These are phyloP conservation scores for Cornus kousa DNA, from an alignment of 148 eudicot species.

Conservation along the genomic window DNA sequence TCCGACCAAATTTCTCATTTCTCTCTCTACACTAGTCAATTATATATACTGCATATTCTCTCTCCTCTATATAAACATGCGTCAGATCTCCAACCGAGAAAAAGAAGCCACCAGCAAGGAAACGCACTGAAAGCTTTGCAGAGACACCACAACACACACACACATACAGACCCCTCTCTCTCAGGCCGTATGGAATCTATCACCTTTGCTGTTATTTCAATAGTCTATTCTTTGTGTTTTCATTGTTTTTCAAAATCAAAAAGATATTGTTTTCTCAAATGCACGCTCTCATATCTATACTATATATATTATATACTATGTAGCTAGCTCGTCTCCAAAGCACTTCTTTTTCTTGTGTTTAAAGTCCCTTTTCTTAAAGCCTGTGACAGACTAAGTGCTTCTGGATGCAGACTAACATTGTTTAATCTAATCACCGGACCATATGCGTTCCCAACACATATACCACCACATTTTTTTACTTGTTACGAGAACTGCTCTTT, in stretches of 20 bases:
- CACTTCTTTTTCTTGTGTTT: slow-evolving; percentile 25
- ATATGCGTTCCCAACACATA: neutral
- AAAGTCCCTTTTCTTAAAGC: slow-evolving; percentile 34
- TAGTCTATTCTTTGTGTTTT: neutral
- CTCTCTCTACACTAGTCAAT: neutral
- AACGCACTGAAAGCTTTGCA: slow-evolving; percentile 38
- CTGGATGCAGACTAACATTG: slow-evolving; percentile 8
- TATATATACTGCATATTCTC: neutral
- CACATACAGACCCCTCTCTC: neutral
- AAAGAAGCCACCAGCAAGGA: slow-evolving; percentile 24
- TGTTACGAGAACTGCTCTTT: slow-evolving; percentile 5
- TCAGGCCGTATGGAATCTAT: slow-evolving; percentile 26
- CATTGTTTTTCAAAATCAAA: slow-evolving; percentile 7
- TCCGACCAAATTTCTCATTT: slow-evolving; percentile 9
- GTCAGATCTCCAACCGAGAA: slow-evolving; percentile 4
- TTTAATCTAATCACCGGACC: neutral
- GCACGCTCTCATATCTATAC: slow-evolving; percentile 21
- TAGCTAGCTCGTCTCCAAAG: slow-evolving; percentile 20
- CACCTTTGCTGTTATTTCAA: neutral
- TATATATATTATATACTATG: neutral
- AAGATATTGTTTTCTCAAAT: slow-evolving; percentile 16
- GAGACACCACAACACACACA: neutral
- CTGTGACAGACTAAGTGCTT: slow-evolving; percentile 4
- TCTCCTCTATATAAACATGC: neutral
- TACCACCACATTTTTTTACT: neutral